These are phyloP conservation scores for Suillus americanus DNA, from an alignment of 768 basidiomycete species.

Conservation along the genomic window DNA sequence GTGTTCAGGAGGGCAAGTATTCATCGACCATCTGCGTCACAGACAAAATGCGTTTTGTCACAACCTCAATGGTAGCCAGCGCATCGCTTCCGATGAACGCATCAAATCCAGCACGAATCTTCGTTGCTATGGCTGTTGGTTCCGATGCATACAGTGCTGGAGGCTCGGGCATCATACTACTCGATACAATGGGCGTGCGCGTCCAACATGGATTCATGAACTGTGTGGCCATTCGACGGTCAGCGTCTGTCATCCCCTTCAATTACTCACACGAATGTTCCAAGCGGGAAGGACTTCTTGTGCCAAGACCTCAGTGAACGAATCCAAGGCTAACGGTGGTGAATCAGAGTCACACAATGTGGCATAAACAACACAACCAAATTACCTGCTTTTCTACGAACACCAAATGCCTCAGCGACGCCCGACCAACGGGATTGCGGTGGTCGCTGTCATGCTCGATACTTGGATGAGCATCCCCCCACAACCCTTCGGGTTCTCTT, in stretches of 20 bases:
- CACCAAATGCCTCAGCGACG: neutral
- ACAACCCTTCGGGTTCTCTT: slow-evolving; percentile 24
- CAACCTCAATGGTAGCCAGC: too few species aligned
- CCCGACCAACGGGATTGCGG: slow-evolving; percentile 5
- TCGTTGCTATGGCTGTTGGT: too few species aligned
- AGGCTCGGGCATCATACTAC: neutral
- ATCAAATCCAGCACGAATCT: too few species aligned
- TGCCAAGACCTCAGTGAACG: neutral
- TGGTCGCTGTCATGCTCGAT: slow-evolving; percentile 26
- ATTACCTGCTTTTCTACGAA: neutral
- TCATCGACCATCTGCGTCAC: neutral
- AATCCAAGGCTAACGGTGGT: neutral
- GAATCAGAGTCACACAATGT: neutral
- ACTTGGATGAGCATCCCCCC: slow-evolving; percentile 34
- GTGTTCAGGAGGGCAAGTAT: too few species aligned
- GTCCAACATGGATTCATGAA: neutral
- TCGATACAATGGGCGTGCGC: too few species aligned
- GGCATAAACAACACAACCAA: neutral
- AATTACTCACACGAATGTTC: neutral
- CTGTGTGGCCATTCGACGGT: neutral
- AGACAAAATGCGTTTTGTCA: too few species aligned
- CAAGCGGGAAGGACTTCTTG: neutral
- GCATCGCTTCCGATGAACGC: too few species aligned
- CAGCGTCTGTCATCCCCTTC: neutral
- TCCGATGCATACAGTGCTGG: too few species aligned